A percentile compares a stretch with the other conserved stretches of the same genome.
Conservation (phyloP, 352 stramenopile species). For the Pythium utonaiense region DNA sequence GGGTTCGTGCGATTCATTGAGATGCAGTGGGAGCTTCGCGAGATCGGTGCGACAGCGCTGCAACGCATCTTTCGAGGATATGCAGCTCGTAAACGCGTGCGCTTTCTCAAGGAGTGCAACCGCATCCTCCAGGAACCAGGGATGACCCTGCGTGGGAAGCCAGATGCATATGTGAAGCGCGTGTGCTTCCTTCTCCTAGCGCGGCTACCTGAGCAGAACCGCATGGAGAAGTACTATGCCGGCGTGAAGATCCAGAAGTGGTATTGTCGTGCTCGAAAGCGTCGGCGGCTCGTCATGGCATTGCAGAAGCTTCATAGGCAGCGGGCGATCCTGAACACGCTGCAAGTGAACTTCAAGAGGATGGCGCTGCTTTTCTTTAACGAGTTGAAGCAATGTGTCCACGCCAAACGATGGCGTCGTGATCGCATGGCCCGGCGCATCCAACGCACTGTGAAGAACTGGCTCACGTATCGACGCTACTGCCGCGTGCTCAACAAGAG, state of each 20-base stretch:
- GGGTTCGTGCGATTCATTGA: slow-evolving; percentile 31
- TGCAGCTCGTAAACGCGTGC: slow-evolving; percentile 33
- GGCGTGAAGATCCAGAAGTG: slow-evolving; percentile 34
- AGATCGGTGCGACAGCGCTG: slow-evolving; percentile 26
- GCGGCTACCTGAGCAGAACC: slow-evolving; percentile 30
- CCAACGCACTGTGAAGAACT: slow-evolving; percentile 37
- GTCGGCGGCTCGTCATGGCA: slow-evolving; percentile 23
- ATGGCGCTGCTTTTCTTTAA: slow-evolving; percentile 45
- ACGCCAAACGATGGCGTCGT: slow-evolving; percentile 30
- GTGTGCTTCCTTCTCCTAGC: slow-evolving; percentile 55
- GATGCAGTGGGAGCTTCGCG: slow-evolving; percentile 26
- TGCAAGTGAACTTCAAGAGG: slow-evolving; percentile 41
- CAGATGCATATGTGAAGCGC: slow-evolving; percentile 38
- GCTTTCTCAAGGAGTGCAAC: slow-evolving; percentile 33
- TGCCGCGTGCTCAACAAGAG: slow-evolving; percentile 37
- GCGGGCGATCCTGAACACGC: slow-evolving; percentile 33
- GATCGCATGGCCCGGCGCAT: slow-evolving; percentile 43
- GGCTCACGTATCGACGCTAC: slow-evolving; percentile 45
- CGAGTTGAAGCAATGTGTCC: slow-evolving; percentile 32
- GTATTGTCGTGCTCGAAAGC: slow-evolving; percentile 28
- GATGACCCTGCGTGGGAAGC: slow-evolving; percentile 35
- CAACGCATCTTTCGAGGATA: slow-evolving; percentile 51
- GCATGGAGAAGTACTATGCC: slow-evolving; percentile 20
- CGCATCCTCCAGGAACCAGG: slow-evolving; percentile 30
- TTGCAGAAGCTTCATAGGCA: slow-evolving; percentile 36